Evolutionary conservation across 768 basidiomycete species (phyloP), one percentile per base, ranked within the genome.

Genomic region (Mycena haematopus): DNA sequence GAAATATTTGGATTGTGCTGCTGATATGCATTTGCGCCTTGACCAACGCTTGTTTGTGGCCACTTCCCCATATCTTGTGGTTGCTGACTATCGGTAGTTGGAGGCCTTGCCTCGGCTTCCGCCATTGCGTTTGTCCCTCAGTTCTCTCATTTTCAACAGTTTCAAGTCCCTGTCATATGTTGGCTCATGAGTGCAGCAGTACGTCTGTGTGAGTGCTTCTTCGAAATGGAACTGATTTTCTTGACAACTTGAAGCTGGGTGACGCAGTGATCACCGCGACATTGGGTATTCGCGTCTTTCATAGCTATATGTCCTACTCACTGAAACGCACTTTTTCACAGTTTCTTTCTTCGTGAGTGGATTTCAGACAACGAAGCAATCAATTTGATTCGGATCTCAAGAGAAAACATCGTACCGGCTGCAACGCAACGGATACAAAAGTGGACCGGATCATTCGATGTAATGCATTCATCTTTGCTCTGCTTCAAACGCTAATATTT

Each of bases 361-460:
- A 35, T 24, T 52, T 42, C 6, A 21, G 1, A 6, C 27, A 19
- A 42, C 8, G 1, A 29, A 5, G 3, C 40, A 27, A n/a, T 42
- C 11, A n/a, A 31, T 13, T 40, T 35, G 29, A 10, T 54, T 54
- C 7, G 35, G 52, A 5, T 21, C 17, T 51, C 17, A 21, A 80
- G 79, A 64, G 65, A 24, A 72, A 59, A 38, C 71, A 77, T 52
- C 77, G 72, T 58, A 78, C 79, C 0, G 78, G 79, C 2, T 78
- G 77, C 52, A 52, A 66, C 5, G 63, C 65, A 4, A 79, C 80
- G 6, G 78, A 81, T 60, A 73, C 77, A 38, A 56, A 72, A 31
- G 68, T 81, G 2, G 76, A 79, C 66, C 73, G 62, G 55, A 76
- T 81, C 49, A 78, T 80, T 55, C 61, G 73, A 51, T 33, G 73